These are phyloP conservation scores for Asterionellopsis glacialis DNA, from an alignment of 108 stramenopile species.

Conservation along the genomic window DNA sequence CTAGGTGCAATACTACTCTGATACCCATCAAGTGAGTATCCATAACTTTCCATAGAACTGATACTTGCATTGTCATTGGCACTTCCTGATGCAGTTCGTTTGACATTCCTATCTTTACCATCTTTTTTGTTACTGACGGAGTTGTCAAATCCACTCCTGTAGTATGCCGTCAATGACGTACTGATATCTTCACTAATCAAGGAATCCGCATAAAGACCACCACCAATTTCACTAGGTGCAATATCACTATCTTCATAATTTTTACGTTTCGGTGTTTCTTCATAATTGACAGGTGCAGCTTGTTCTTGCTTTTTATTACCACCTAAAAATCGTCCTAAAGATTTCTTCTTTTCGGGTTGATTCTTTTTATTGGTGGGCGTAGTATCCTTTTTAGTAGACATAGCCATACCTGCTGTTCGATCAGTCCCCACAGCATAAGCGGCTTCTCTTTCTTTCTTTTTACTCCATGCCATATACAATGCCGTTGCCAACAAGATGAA, in stretches of 20 bases:
- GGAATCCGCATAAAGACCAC: constrained; percentile 24
- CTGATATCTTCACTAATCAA: constrained; percentile 38
- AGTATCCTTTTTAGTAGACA: background rate
- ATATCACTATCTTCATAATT: background rate
- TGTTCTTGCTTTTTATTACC: background rate
- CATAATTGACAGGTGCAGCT: background rate
- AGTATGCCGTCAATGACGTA: constrained; percentile 49
- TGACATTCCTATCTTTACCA: background rate
- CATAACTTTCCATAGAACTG: constrained; percentile 56
- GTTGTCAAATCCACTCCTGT: constrained; percentile 24
- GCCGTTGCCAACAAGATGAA: constrained; percentile 44
- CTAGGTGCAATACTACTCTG: constrained; percentile 28
- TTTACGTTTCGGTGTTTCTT: background rate
- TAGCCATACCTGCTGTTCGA: background rate
- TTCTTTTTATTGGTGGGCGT: background rate
- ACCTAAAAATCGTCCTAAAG: background rate
- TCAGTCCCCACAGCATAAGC: background rate
- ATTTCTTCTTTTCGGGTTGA: background rate
- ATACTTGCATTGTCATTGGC: constrained; percentile 44
- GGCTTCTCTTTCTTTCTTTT: background rate
- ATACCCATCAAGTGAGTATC: constrained; percentile 61
- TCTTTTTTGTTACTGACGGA: no score
- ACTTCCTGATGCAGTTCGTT: background rate
- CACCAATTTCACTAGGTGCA: constrained; percentile 6
- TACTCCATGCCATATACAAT: constrained; percentile 49